A percentile compares a stretch with the other conserved stretches of the same genome.
These are phyloP conservation scores for Schizosaccharomyces pombe DNA, from an alignment of 805 yeast genomes.

Conservation along the genomic window DNA sequence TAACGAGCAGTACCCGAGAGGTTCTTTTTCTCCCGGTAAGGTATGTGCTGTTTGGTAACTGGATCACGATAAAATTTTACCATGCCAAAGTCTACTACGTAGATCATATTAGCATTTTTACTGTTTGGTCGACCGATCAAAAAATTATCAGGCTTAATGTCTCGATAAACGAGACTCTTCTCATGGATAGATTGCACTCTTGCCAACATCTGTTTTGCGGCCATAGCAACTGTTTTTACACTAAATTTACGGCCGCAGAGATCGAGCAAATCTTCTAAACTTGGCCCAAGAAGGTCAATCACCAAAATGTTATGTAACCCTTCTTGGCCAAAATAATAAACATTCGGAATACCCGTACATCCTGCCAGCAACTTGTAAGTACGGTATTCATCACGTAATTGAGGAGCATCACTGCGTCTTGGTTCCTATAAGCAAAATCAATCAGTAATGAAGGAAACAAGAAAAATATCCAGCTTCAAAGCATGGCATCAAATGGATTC, in stretches of 20 bases:
- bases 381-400: constrained; percentile 83
- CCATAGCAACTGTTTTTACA: constrained; percentile 74
- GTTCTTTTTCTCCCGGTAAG: constrained; percentile 87
- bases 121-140: constrained; percentile 74
- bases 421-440: constrained; percentile 27
- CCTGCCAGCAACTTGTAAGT: constrained; percentile 73
- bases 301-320: constrained; percentile 89
- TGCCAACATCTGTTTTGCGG: constrained; percentile 71
- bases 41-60: constrained; percentile 81
- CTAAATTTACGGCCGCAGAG: constrained; percentile 90
- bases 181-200: constrained; percentile 72
- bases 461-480: neutral
- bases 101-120: constrained; percentile 66
- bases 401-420: constrained; percentile 91
- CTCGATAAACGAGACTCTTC: constrained; percentile 78
- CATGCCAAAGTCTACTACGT: constrained; percentile 94
- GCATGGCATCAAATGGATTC: neutral
- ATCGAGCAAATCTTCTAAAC: constrained; percentile 85
- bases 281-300: constrained; percentile 85
- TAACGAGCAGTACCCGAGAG: constrained; percentile 93
- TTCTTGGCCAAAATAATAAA: constrained; percentile 96
- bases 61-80: constrained; percentile 96
- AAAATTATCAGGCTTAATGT: constrained; percentile 93
- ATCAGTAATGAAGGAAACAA: neutral
- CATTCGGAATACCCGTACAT: constrained; percentile 70